Evolutionary conservation across 371 early-diverging fungal genomes (phyloP), one percentile per base, ranked within the genome.

Genomic region (Rhizopus arrhizus): DNA sequence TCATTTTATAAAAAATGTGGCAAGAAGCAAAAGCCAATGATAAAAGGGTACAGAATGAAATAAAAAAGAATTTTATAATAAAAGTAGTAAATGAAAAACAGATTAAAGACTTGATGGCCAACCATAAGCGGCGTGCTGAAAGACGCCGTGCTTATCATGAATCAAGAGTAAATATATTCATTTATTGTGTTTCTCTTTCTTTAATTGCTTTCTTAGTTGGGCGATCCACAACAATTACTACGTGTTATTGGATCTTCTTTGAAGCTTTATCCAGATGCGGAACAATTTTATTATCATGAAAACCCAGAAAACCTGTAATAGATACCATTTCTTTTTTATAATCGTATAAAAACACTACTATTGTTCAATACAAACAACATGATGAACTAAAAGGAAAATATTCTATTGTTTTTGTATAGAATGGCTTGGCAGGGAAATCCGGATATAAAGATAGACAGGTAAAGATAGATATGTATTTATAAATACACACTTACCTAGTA

Each of bases 121-220:
- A 82, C 64, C 83, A 82, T 55, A 75, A 75, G 54, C 74, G 69
- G 45, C 81, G 84, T 16, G 85, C 85, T 11, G 84, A 85, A 56
- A 66, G 84, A 41, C 61, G 85, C 36, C 75, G 76, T 33, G 85
- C 85, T 10, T 85, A 74, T 62, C 82, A 78, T 59, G 84, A 85
- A 51, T 85, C 85, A 13, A 74, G 70, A 65, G 85, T 83, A 80
- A 56, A 51, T n/a, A 15, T 11, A 28, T 22, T 28, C 6, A 28
- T 7, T 16, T 10, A 9, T 47, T 45, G 29, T 34, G 13, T 42
- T 29, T 34, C 15, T 28, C 5, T 8, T 22, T 29, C 15, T 9
- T 16, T 48, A 13, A 55, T 5, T 8, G 3, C 40, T 49, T 35
- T 38, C 9, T 29, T 68, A 85, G 85, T 59, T 83, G 11, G 85